A percentile compares a stretch with the other conserved stretches of the same genome.
These are phyloP conservation scores for Ailanthus altissimus DNA, from an alignment of 345 rosid species.

Conservation along the genomic window DNA sequence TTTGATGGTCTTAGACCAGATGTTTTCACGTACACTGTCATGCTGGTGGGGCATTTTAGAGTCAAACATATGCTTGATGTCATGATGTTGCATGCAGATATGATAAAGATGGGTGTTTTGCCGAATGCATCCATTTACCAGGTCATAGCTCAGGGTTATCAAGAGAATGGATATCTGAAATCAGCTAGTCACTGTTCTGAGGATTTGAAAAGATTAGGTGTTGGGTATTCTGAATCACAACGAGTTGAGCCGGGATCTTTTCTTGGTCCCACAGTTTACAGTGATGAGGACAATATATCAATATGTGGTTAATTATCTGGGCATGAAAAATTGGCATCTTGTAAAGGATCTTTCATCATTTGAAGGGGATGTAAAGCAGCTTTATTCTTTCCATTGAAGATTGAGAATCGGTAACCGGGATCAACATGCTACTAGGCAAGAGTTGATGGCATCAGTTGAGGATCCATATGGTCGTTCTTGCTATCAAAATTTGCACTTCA, in stretches of 20 bases:
- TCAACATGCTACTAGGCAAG: too few species aligned
- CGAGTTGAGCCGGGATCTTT: background rate
- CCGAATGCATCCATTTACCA: constrained; percentile 41
- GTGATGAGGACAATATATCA: background rate
- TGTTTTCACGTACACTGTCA: constrained; percentile 30
- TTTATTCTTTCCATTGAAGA: background rate
- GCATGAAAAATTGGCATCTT: background rate
- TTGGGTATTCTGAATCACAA: constrained; percentile 8
- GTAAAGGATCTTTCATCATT: background rate
- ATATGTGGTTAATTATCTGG: background rate
- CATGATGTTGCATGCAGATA: constrained; percentile 67
- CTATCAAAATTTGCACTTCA: too few species aligned
- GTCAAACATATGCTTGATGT: constrained; percentile 49
- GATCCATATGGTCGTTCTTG: too few species aligned
- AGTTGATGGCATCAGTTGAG: background rate
- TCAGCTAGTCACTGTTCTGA: constrained; percentile 40
- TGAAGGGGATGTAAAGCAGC: background rate
- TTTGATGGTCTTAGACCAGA: constrained; percentile 48
- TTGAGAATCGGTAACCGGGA: background rate
- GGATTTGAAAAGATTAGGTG: constrained; percentile 23
- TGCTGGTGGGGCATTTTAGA: constrained; percentile 48
- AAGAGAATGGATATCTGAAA: constrained; percentile 42
- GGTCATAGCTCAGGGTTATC: constrained; percentile 42
- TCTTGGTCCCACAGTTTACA: background rate
- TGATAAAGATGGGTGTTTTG: constrained; percentile 60